Percentiles rank a stretch among this genome's conserved stretches.
Conservation (phyloP, 345 rosid genomes). For the Combretum micranthum region DNA sequence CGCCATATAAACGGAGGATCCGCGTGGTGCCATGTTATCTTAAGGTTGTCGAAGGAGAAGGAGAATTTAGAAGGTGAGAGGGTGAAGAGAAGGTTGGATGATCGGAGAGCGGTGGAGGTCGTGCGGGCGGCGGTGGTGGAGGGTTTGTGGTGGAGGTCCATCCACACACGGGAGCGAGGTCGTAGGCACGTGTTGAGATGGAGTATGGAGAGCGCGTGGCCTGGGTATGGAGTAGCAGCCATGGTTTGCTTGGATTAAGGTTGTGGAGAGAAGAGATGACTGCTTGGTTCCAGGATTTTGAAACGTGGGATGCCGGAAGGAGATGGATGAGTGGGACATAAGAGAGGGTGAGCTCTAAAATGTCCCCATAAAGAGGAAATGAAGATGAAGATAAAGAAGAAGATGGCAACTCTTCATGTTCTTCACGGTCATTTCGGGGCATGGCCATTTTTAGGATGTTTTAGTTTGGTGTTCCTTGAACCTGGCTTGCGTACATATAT, state of each 20-base stretch:
- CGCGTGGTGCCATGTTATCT: constrained; percentile 55
- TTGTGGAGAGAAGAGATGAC: constrained; percentile 60
- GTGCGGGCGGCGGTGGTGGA: constrained; percentile 15
- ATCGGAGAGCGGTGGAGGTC: constrained; percentile 30
- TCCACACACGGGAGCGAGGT: constrained; percentile 68
- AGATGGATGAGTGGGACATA: constrained; percentile 58
- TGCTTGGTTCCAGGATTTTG: constrained; percentile 58
- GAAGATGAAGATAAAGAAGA: no score
- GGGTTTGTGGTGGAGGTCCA: constrained; percentile 24
- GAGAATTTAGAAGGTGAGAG: constrained; percentile 46
- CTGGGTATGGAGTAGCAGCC: constrained; percentile 62
- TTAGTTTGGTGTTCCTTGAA: no score
- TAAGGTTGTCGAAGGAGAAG: constrained; percentile 68
- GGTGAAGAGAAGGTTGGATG: constrained; percentile 53
- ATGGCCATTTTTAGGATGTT: no score
- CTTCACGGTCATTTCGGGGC: no score
- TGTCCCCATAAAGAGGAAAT: constrained; percentile 33
- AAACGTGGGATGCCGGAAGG: constrained; percentile 47
- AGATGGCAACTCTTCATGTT: no score
- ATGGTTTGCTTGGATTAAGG: constrained; percentile 38
- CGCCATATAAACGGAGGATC: constrained; percentile 51
- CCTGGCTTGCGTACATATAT: no score
- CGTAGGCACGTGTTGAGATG: constrained; percentile 42
- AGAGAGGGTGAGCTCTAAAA: constrained; percentile 40
- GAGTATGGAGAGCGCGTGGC: constrained; percentile 26